Evolutionary conservation across 2,329 filamentous ascomycete genomes (phyloP).

Genomic region (Blumeria graminis): DNA sequence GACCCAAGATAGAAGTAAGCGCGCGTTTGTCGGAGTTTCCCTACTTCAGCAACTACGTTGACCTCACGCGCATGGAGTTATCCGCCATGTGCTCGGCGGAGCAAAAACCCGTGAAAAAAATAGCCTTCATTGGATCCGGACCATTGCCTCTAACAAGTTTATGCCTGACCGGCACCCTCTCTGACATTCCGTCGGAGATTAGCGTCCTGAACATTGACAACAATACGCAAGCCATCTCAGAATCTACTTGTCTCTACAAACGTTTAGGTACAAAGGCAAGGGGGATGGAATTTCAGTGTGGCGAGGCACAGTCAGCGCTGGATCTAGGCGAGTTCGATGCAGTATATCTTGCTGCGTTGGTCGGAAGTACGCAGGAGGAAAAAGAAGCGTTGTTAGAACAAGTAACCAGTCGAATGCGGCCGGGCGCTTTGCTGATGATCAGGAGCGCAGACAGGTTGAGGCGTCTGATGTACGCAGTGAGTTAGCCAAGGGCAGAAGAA

Average conservation of each 20-base stretch:
- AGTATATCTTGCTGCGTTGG: conserved; percentile 25
- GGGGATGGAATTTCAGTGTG: conserved; percentile 18
- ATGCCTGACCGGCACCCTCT: conserved; percentile 14
- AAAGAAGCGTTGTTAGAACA: conserved; percentile 20
- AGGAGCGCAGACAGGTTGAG: conserved; percentile 22
- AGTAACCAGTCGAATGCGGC: conserved; percentile 18
- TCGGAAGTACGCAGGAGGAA: conserved; percentile 19
- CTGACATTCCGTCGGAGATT: not conserved
- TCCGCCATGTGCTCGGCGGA: conserved; percentile 18
- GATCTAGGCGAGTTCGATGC: conserved; percentile 19
- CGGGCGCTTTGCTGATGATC: conserved; percentile 21
- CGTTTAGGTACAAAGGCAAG: conserved; percentile 13
- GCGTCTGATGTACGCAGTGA: conserved; percentile 23
- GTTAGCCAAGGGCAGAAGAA: conserved; percentile 3
- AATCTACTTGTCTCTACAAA: conserved; percentile 14
- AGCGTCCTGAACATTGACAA: conserved; percentile 21
- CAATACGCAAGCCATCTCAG: conserved; percentile 15
- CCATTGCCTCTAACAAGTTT: conserved; percentile 24
- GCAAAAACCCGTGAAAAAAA: conserved; percentile 11
- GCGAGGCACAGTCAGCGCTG: conserved; percentile 12
- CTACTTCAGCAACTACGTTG: conserved; percentile 25
- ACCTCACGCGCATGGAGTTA: conserved; percentile 23
- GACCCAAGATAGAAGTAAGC: conserved; percentile 1
- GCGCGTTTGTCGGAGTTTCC: conserved; percentile 19
- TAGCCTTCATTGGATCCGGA: conserved; percentile 26